Base-by-base conservation (phyloP, 2,329 filamentous ascomycete genomes). In the Dichotomopilus funicola region DNA sequence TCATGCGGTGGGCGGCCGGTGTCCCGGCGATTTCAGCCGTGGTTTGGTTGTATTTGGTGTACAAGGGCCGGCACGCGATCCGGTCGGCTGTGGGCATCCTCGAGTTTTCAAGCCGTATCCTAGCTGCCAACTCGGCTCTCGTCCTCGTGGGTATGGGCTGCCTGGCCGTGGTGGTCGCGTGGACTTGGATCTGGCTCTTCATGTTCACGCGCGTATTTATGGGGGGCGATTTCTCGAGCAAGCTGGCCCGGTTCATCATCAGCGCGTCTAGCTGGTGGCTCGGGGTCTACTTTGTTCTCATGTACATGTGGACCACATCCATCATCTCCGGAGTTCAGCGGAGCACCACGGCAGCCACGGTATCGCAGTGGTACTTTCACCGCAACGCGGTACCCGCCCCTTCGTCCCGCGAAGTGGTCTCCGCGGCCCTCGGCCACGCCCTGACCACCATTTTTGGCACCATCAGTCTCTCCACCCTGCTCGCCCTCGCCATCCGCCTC, bases 321-420 rank as follows among this genome's bases (percentile, higher is more conserved):
- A 83, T 97, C 55, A 85, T 95, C 67, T 87, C 90, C 55, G 91
- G 90, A 13, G 81, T 97, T 27, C 92, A 99, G 70, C 86, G 94
- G 56, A 86, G 89, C 27, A 94, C 91, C 12, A 96, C 92, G 11
- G 92, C 91, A 31, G 94, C 94, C 9, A 96, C 92, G 0, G 92
- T 97, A 31, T 95, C 90, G 42, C 94, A 99, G 71, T 99, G 94
- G 94, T 99, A 99, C 72, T 99, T 97, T 71, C 92, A 97, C 71
- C 89, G 94, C 60, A 88, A 95, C 64, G 84, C 85, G 4, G 81
- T 85, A 9, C 90, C 92, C 5, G 78, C 86, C 7, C 85, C 91
- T 2, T 85, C 89, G 0, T 91, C 90, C 1, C 78, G 80, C 55
- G 86, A 91, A 54, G 87, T 97, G 48, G 90, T 97, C 33, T 78